Percentiles rank a stretch among this genome's conserved stretches.
Conservation (phyloP, 2,329 filamentous ascomycete species). For the Cryphonectria radicalis region DNA sequence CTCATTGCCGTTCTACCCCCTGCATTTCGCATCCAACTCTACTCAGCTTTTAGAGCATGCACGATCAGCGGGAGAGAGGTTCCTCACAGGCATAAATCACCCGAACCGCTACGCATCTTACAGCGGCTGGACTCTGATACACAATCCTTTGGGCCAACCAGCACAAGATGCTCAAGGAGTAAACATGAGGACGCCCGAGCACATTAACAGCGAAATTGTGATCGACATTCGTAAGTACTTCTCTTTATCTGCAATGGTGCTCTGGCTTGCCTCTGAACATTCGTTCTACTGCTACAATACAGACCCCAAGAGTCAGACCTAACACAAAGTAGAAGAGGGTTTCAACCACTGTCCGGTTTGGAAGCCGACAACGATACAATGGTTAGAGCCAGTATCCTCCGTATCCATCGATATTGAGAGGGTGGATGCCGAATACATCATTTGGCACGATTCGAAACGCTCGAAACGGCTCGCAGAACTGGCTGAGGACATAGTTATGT, state of each 20-base stretch:
- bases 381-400: too few species aligned
- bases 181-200: background rate
- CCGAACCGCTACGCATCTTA: background rate
- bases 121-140: background rate
- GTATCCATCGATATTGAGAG: too few species aligned
- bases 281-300: background rate
- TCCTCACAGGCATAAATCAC: background rate
- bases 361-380: background rate
- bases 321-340: background rate
- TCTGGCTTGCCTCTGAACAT: background rate
- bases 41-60: background rate
- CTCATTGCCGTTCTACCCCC: background rate
- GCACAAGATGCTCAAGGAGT: background rate
- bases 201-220: conserved; percentile 14
- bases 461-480: background rate
- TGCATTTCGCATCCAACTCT: background rate
- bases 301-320: background rate
- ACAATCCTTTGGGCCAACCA: background rate
- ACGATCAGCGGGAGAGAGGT: background rate
- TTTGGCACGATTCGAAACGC: background rate
- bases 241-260: background rate
- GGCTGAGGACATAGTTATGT: background rate
- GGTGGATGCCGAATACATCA: background rate
- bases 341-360: background rate
- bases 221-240: conserved; percentile 9